Evolutionary conservation across 805 yeast genomes (phyloP).

Genomic region (Jamesozyma gamospora): DNA sequence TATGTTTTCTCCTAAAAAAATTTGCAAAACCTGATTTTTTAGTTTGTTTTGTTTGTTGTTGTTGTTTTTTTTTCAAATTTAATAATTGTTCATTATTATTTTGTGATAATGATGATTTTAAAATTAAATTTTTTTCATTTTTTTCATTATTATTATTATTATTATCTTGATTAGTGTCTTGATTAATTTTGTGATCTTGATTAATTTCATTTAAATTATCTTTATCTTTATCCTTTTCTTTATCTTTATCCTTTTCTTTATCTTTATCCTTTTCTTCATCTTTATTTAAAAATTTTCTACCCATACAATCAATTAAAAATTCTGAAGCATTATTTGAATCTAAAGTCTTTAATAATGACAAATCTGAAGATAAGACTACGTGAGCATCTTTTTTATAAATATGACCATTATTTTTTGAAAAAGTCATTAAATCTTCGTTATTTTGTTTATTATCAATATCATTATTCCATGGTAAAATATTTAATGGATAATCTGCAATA

Average conservation of each 20-base stretch:
- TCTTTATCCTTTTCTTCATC: conserved; percentile 4
- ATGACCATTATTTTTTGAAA: background rate
- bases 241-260: too few relatives aligned
- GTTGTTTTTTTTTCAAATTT: conserved; percentile 1
- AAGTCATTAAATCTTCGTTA: background rate
- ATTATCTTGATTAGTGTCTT: too few relatives aligned
- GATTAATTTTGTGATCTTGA: too few relatives aligned
- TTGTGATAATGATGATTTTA: too few relatives aligned
- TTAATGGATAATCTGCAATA: conserved; percentile 21
- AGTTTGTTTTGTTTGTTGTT: conserved; percentile 3
- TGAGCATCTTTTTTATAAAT: conserved; percentile 1
- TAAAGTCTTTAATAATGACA: conserved; percentile 7
- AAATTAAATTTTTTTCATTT: too few relatives aligned
- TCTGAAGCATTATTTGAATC: conserved; percentile 8
- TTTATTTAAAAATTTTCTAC: conserved; percentile 5
- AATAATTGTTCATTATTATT: background rate
- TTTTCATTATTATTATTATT: too few relatives aligned
- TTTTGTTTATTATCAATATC: background rate
- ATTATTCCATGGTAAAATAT: conserved; percentile 15
- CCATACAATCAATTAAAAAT: conserved; percentile 18
- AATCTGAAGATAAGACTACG: conserved; percentile 9
- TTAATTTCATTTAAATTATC: too few relatives aligned
- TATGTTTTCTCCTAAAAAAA: conserved; percentile 22
- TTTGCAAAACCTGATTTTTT: conserved; percentile 20
- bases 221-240: too few relatives aligned